Evolutionary conservation across 148 eudicot genomes (phyloP), one percentile per base, ranked within the genome.

Genomic region (Chenopodium quinoa): DNA sequence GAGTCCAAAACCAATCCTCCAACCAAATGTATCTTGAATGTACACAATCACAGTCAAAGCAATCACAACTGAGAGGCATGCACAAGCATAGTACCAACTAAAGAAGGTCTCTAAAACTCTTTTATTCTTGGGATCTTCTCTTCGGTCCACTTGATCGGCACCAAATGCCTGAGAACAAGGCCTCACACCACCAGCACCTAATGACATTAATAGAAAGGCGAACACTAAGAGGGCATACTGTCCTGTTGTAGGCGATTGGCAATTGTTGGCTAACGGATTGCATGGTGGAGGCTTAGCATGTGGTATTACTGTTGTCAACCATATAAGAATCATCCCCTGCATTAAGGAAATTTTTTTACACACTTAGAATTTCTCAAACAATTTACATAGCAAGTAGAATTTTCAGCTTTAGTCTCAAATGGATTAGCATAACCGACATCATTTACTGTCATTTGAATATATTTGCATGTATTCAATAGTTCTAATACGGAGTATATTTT

Each of bases 161-260:
- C 98, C 98, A 47, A 94, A 94, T 6, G 96, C 97, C 44, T 90
- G 89, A 23, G 98, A 94, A 73, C 94, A 92, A 2, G 98, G 91
- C 54, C 94, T 83, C 69, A 91, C 88, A 17, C 98, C 98, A 58
- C 97, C 98, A 1, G 97, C 93, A 5, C 98, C 98, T 22, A 94
- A 82, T 12, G 97, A 91, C 89, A 94, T 88, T 66, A 94, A 79
- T 22, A 82, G 80, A 31, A 90, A 92, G 8, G 92, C 88, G 14
- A 86, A 75, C 7, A 93, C 8, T 67, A 94, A 78, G 75, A 90
- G n/a, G 4, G 79, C 52, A 9, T 67, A 81, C 64, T 94, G 98
- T 20, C 87, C 78, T 1, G 75, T 40, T 11, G 95, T 82, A 0
- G 97, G 83, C 2, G 87, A 75, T 81, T 87, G 27, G 79, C 98